Conservation (phyloP, 2,329 filamentous ascomycete genomes). For the Cadophora luteo-olivacea region DNA sequence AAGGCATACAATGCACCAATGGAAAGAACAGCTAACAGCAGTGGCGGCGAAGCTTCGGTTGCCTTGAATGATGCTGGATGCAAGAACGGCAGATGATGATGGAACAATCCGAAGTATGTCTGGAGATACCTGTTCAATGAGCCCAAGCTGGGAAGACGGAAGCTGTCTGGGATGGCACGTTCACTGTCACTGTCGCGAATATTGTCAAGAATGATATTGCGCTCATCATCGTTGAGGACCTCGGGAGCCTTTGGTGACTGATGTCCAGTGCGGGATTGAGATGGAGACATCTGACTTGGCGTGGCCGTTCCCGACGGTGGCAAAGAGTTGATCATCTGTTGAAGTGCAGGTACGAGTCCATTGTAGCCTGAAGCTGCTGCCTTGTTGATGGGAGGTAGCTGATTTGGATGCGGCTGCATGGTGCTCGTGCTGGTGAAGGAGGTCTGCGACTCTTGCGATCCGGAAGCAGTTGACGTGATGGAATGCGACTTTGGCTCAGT, state of each 20-base stretch:
- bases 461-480: slow-evolving; percentile 70
- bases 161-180: slow-evolving; percentile 83
- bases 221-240: slow-evolving; percentile 82
- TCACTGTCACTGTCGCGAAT: slow-evolving; percentile 83
- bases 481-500: slow-evolving; percentile 79
- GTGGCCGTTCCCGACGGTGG: slow-evolving; percentile 73
- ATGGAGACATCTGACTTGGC: slow-evolving; percentile 76
- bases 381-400: slow-evolving; percentile 73
- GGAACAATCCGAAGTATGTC: slow-evolving; percentile 96
- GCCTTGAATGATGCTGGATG: slow-evolving; percentile 91
- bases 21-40: slow-evolving; percentile 88
- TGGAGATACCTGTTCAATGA: slow-evolving; percentile 91
- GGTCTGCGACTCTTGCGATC: slow-evolving; percentile 71
- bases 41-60: slow-evolving; percentile 77
- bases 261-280: slow-evolving; percentile 69
- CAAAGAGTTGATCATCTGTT: slow-evolving; percentile 75
- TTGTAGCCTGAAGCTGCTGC: slow-evolving; percentile 57
- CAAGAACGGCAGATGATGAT: slow-evolving; percentile 94
- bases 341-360: slow-evolving; percentile 70
- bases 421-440: slow-evolving; percentile 66
- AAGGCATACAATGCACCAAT: slow-evolving; percentile 97
- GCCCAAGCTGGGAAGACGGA: slow-evolving; percentile 81
- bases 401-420: slow-evolving; percentile 62
- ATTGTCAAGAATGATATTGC: slow-evolving; percentile 83
- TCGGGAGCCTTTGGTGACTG: slow-evolving; percentile 78